Conservation (phyloP, 129 eudicot species). For the Lactuca sativa region DNA sequence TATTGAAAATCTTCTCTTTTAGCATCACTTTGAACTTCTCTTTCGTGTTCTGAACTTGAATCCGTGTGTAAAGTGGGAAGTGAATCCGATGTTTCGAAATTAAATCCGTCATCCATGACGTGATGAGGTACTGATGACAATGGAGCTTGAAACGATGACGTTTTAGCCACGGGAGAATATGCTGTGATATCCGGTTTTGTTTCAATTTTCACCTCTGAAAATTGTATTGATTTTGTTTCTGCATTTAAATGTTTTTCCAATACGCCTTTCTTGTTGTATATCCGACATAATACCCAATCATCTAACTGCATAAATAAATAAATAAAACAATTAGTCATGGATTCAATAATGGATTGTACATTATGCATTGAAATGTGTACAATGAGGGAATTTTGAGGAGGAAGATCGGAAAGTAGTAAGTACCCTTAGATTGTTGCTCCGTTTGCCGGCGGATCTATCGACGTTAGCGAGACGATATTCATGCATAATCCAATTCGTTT, state of each 20-base stretch:
- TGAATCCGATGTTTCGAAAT: slow-evolving; percentile 51
- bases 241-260: slow-evolving; percentile 44
- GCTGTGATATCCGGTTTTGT: slow-evolving; percentile 42
- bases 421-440: slow-evolving; percentile 54
- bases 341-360: not conserved
- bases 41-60: slow-evolving; percentile 58
- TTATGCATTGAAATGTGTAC: slow-evolving; percentile 2
- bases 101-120: slow-evolving; percentile 29
- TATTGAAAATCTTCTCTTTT: slow-evolving; percentile 45
- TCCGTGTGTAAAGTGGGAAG: slow-evolving; percentile 57
- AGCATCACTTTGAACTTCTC: slow-evolving; percentile 56
- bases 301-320: slow-evolving; percentile 44
- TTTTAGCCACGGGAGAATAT: slow-evolving; percentile 4
- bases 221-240: slow-evolving; percentile 32
- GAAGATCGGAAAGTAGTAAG: slow-evolving; percentile 9
- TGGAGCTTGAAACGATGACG: slow-evolving; percentile 9
- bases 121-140: slow-evolving; percentile 27
- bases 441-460: slow-evolving; percentile 65
- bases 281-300: slow-evolving; percentile 72
- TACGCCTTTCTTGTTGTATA: slow-evolving; percentile 67
- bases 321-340: slow-evolving; percentile 13
- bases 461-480: slow-evolving; percentile 67
- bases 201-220: slow-evolving; percentile 43
- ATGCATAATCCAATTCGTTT: slow-evolving; percentile 79
- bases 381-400: not conserved